These are phyloP conservation scores for Corynascus novoguineensis DNA, from an alignment of 495 filamentous ascomycete species.

Conservation along the genomic window DNA sequence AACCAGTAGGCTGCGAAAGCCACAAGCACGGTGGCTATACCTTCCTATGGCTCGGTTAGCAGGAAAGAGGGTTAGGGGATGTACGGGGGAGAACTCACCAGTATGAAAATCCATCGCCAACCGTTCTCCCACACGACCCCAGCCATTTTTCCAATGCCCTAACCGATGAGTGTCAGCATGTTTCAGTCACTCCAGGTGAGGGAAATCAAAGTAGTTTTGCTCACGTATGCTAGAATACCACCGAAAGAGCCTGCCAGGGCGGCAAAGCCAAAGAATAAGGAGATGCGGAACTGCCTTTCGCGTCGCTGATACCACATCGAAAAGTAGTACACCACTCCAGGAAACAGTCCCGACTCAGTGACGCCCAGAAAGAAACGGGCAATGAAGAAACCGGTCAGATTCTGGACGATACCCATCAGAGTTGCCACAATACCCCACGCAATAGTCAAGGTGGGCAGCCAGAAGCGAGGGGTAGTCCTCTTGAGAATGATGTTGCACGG, in stretches of 20 bases:
- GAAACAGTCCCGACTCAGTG: slow-evolving; percentile 54
- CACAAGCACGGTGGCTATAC: slow-evolving; percentile 60
- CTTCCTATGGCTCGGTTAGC: slow-evolving; percentile 46
- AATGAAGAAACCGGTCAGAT: slow-evolving; percentile 57
- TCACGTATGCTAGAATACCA: slow-evolving; percentile 61
- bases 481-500: slow-evolving; percentile 73
- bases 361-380: slow-evolving; percentile 59
- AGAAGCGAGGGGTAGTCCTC: slow-evolving; percentile 59
- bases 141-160: slow-evolving; percentile 55
- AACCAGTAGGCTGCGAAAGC: slow-evolving; percentile 60
- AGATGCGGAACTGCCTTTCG: slow-evolving; percentile 65
- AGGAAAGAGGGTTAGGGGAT: not conserved
- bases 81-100: slow-evolving; percentile 42
- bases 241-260: slow-evolving; percentile 76
- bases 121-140: slow-evolving; percentile 60
- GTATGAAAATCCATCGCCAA: slow-evolving; percentile 82
- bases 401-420: slow-evolving; percentile 62
- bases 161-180: not conserved
- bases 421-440: slow-evolving; percentile 60
- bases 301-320: slow-evolving; percentile 78
- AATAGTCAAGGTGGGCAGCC: slow-evolving; percentile 43
- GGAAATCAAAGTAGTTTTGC: slow-evolving; percentile 11
- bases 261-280: slow-evolving; percentile 70
- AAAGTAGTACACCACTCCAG: slow-evolving; percentile 76
- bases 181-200: not conserved